Evolutionary conservation across 2,329 filamentous ascomycete genomes (phyloP).

Genomic region (Clathrospora elynae): DNA sequence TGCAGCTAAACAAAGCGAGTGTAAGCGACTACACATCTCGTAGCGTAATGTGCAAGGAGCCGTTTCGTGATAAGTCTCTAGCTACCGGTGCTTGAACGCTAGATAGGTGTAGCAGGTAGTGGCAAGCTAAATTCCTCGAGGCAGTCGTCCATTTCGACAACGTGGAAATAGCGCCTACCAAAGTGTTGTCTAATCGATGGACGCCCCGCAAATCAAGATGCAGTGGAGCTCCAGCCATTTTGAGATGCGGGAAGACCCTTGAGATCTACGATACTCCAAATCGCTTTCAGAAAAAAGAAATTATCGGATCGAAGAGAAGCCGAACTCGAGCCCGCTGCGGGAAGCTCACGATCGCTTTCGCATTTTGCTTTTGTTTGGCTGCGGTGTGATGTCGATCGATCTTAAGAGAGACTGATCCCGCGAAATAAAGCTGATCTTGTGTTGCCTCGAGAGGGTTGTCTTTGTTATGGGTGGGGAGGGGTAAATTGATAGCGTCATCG

Average conservation of each 20-base stretch:
- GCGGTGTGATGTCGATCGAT: too few species aligned
- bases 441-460: slow-evolving; percentile 1
- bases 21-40: background rate
- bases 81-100: slow-evolving; percentile 1
- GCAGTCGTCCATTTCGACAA: background rate
- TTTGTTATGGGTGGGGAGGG: slow-evolving; percentile 1
- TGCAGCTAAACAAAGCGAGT: background rate
- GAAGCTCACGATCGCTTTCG: too few species aligned
- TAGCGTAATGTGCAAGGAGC: slow-evolving; percentile 10
- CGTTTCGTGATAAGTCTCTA: slow-evolving; percentile 9
- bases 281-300: too few species aligned
- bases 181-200: background rate
- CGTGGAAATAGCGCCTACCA: background rate
- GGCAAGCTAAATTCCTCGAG: background rate
- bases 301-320: too few species aligned
- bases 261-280: too few species aligned
- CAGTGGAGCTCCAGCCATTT: slow-evolving; percentile 7
- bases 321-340: too few species aligned
- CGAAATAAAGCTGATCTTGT: background rate
- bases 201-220: slow-evolving; percentile 2
- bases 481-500: slow-evolving; percentile 11
- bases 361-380: too few species aligned
- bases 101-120: background rate
- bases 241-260: slow-evolving; percentile 12
- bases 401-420: too few species aligned